A percentile compares a stretch with the other conserved stretches of the same genome.
These are phyloP conservation scores for Phytophthora foliorum DNA, from an alignment of 352 stramenopile species.

Conservation along the genomic window DNA sequence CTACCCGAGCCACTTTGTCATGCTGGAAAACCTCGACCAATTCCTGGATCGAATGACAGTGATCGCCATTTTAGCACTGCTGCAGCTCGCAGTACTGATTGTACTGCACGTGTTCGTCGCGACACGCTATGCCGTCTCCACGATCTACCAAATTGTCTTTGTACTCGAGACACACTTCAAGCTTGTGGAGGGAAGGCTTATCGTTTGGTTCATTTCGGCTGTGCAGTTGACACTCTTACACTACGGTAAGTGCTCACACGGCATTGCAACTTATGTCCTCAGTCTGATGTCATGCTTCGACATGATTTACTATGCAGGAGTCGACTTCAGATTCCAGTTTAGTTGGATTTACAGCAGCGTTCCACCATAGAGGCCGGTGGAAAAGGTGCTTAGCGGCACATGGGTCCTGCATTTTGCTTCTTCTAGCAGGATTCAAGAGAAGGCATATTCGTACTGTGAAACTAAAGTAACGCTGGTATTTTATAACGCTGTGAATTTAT, in stretches of 20 bases:
- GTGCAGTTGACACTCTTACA: conserved; percentile 14
- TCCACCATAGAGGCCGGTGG: not conserved
- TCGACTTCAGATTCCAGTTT: conserved; percentile 20
- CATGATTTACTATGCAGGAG: conserved; percentile 1
- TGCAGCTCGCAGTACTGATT: conserved; percentile 22
- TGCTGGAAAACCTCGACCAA: conserved; percentile 6
- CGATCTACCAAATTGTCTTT: conserved; percentile 47
- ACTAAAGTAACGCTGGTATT: too few species aligned
- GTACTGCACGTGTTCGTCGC: conserved; percentile 22
- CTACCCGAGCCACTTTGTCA: conserved; percentile 21
- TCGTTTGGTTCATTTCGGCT: conserved; percentile 24
- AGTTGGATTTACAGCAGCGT: conserved; percentile 7
- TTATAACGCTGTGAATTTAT: too few species aligned
- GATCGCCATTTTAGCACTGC: conserved; percentile 20
- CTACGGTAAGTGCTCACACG: conserved; percentile 11
- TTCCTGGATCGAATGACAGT: conserved; percentile 17
- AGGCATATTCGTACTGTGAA: too few species aligned
- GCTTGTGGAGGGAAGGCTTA: conserved; percentile 40
- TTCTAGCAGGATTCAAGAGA: too few species aligned
- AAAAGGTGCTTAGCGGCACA: not conserved
- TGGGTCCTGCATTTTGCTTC: not conserved
- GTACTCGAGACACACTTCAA: conserved; percentile 47
- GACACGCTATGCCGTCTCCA: conserved; percentile 21
- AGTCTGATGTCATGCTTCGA: too few species aligned
- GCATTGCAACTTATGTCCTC: not conserved